A percentile compares a stretch with the other conserved stretches of the same genome.
Conservation (phyloP, 2,329 filamentous ascomycete species). For the Pseudogymnoascus sp. region DNA sequence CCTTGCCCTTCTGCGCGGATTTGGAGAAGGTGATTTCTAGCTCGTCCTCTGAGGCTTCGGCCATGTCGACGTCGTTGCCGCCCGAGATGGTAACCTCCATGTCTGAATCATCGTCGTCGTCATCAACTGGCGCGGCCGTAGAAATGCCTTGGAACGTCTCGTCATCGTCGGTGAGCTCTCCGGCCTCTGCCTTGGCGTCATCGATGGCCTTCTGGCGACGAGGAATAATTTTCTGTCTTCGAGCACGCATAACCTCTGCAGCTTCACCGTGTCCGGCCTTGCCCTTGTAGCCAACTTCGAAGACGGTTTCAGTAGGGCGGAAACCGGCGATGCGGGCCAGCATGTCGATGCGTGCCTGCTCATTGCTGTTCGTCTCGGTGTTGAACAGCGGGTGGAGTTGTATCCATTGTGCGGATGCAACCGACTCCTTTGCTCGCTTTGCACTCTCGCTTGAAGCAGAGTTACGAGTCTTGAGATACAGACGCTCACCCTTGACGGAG, state of each 20-base stretch:
- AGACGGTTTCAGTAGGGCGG: conserved; percentile 89
- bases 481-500: conserved; percentile 80
- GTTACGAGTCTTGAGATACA: conserved; percentile 85
- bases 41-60: conserved; percentile 54
- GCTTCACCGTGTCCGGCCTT: conserved; percentile 57
- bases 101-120: conserved; percentile 35
- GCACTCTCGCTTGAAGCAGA: conserved; percentile 86
- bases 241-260: conserved; percentile 68
- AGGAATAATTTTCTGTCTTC: conserved; percentile 62
- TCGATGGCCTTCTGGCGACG: conserved; percentile 39
- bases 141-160: conserved; percentile 18
- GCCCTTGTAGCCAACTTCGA: conserved; percentile 76
- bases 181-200: conserved; percentile 33
- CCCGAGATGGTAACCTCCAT: conserved; percentile 31
- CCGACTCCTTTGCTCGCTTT: conserved; percentile 74
- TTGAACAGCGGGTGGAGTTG: conserved; percentile 78
- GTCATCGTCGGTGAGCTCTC: conserved; percentile 32
- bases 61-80: conserved; percentile 45
- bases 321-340: conserved; percentile 83
- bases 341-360: conserved; percentile 76
- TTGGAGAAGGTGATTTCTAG: conserved; percentile 67
- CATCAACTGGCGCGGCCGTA: conserved; percentile 13
- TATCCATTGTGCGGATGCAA: conserved; percentile 62
- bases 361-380: conserved; percentile 56
- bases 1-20: conserved; percentile 45